These are phyloP conservation scores for Fusarium veterinarium DNA, from an alignment of 2,329 filamentous ascomycete genomes.

Conservation along the genomic window DNA sequence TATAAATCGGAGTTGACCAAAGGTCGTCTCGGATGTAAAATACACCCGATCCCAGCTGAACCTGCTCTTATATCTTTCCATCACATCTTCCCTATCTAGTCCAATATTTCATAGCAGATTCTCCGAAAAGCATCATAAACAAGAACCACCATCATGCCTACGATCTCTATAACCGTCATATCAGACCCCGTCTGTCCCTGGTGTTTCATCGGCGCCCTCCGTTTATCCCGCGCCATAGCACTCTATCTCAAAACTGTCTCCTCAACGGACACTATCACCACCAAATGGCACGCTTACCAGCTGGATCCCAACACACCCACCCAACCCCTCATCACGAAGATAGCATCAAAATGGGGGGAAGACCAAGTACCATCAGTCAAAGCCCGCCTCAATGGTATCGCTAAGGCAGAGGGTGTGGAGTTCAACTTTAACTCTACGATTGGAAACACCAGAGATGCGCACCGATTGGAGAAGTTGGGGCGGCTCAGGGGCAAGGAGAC, in stretches of 20 bases:
- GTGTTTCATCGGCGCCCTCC: constrained; percentile 84
- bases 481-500: constrained; percentile 62
- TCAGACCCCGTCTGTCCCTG: constrained; percentile 85
- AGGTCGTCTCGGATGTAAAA: background rate
- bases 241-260: constrained; percentile 73
- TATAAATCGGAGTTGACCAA: background rate
- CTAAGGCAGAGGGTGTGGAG: constrained; percentile 74
- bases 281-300: constrained; percentile 84
- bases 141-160: constrained; percentile 66
- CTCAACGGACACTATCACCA: constrained; percentile 74
- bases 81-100: background rate
- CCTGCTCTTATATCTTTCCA: background rate
- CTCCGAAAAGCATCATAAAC: background rate
- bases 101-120: background rate
- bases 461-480: constrained; percentile 76
- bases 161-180: constrained; percentile 80
- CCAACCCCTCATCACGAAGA: constrained; percentile 62
- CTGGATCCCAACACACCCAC: constrained; percentile 74
- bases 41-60: background rate
- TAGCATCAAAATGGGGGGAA: constrained; percentile 73
- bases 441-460: constrained; percentile 59
- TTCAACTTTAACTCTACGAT: constrained; percentile 71
- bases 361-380: constrained; percentile 69
- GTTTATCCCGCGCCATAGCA: constrained; percentile 77
- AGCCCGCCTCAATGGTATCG: constrained; percentile 66